These are phyloP conservation scores for Suillus subluteus DNA, from an alignment of 768 basidiomycete genomes.

Conservation along the genomic window DNA sequence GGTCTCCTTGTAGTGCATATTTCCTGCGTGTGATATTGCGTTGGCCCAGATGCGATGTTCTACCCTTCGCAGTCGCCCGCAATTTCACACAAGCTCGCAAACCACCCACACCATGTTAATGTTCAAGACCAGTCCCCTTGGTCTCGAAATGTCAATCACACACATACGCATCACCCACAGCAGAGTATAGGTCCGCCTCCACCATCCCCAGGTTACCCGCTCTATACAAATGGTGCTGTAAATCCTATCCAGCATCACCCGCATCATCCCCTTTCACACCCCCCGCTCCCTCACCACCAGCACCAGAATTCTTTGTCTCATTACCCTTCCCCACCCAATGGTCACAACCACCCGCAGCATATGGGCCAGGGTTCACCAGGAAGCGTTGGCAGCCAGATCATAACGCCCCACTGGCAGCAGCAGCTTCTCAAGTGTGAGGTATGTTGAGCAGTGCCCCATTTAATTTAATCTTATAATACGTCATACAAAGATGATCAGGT, in stretches of 20 bases:
- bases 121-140: conserved; percentile 76
- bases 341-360: conserved; percentile 61
- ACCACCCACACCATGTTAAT: conserved; percentile 38
- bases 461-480: conserved; percentile 21
- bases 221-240: conserved; percentile 73
- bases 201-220: conserved; percentile 72
- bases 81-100: conserved; percentile 75
- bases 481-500: conserved; percentile 70
- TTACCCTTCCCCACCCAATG: conserved; percentile 79
- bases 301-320: conserved; percentile 82
- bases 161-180: conserved; percentile 53
- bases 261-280: conserved; percentile 50
- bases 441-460: conserved; percentile 34
- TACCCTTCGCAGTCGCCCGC: conserved; percentile 85
- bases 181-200: conserved; percentile 62
- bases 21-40: conserved; percentile 11
- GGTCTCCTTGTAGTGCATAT: conserved; percentile 2
- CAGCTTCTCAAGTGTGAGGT: conserved; percentile 94
- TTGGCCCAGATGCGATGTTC: conserved; percentile 65
- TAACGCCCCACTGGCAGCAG: conserved; percentile 89
- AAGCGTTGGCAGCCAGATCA: conserved; percentile 57
- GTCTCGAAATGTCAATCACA: conserved; percentile 42
- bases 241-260: conserved; percentile 65
- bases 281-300: conserved; percentile 67
- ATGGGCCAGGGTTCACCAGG: conserved; percentile 64